phyloP scores from a whole-genome alignment of 2,329 filamentous ascomycete species.

The Hysterium pulicare region DNA sequence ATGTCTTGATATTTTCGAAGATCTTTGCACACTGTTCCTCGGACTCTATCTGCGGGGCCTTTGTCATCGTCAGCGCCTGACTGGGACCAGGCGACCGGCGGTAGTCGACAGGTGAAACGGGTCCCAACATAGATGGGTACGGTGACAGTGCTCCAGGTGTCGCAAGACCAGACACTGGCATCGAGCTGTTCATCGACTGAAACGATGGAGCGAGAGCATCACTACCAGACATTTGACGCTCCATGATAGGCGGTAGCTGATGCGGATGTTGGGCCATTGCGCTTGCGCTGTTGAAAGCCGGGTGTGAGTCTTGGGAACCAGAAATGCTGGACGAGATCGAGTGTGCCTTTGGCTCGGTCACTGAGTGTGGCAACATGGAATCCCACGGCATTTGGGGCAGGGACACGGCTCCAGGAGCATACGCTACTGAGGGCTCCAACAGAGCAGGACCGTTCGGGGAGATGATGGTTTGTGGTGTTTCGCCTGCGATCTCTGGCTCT shows the following conservation, averaged over 20 bases:
- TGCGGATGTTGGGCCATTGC: constrained; percentile 56
- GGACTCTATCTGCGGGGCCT: constrained; percentile 73
- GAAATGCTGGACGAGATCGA: constrained; percentile 66
- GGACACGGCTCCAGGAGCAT: constrained; percentile 70
- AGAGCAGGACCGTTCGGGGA: constrained; percentile 68
- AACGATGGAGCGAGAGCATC: constrained; percentile 64
- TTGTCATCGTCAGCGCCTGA: constrained; percentile 61
- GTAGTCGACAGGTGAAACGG: constrained; percentile 66
- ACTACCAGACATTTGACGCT: constrained; percentile 57
- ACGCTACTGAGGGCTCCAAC: constrained; percentile 74
- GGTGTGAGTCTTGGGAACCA: constrained; percentile 60
- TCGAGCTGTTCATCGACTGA: constrained; percentile 68
- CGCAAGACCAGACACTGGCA: constrained; percentile 64
- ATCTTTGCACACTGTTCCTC: constrained; percentile 85
- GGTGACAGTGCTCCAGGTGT: constrained; percentile 74
- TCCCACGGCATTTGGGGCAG: constrained; percentile 91
- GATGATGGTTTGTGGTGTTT: constrained; percentile 63
- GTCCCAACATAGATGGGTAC: constrained; percentile 64
- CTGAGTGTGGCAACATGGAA: constrained; percentile 70
- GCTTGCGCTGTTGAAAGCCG: constrained; percentile 59
- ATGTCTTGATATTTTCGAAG: constrained; percentile 77
- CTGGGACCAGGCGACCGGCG: constrained; percentile 66
- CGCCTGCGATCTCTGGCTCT: constrained; percentile 53
- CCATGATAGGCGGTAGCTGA: constrained; percentile 67
- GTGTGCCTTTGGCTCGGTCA: constrained; percentile 70